A percentile compares a stretch with the other conserved stretches of the same genome.
phyloP scores from a whole-genome alignment of 305 asterid genomes.

The Andrographis paniculata region DNA sequence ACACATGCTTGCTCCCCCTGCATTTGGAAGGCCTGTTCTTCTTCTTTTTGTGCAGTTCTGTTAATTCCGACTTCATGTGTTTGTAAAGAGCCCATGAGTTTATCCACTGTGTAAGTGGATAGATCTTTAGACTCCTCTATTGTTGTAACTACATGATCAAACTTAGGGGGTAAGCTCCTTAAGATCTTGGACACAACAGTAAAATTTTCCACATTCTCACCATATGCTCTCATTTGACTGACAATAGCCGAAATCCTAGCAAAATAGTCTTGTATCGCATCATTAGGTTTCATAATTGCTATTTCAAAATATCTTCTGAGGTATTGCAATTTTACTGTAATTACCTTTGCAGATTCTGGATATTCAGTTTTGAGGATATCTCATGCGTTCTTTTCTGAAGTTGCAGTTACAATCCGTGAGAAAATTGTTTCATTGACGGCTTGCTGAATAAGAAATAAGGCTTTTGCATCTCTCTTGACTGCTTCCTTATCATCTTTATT shows the following conservation, averaged over 20 bases:
- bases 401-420: not conserved
- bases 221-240: constrained; percentile 8
- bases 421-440: constrained; percentile 1
- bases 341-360: not conserved
- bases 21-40: constrained; percentile 13
- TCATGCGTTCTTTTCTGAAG: constrained; percentile 3
- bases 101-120: not conserved
- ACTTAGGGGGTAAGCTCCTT: constrained; percentile 11
- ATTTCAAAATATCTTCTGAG: not conserved
- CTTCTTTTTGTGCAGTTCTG: not conserved
- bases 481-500: no score
- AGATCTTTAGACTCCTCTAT: constrained; percentile 14
- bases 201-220: not conserved
- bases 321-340: constrained; percentile 1
- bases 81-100: constrained; percentile 14
- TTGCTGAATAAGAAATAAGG: constrained; percentile 2
- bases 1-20: not conserved
- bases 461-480: not conserved
- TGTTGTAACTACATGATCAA: constrained; percentile 8
- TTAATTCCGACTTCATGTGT: constrained; percentile 1
- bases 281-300: not conserved
- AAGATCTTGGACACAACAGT: constrained; percentile 6
- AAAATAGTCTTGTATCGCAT: not conserved
- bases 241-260: not conserved
- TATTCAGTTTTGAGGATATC: not conserved